Evolutionary conservation across 306 rosid species (phyloP), one percentile per base, ranked within the genome.

Genomic region (Cicer arietinum): DNA sequence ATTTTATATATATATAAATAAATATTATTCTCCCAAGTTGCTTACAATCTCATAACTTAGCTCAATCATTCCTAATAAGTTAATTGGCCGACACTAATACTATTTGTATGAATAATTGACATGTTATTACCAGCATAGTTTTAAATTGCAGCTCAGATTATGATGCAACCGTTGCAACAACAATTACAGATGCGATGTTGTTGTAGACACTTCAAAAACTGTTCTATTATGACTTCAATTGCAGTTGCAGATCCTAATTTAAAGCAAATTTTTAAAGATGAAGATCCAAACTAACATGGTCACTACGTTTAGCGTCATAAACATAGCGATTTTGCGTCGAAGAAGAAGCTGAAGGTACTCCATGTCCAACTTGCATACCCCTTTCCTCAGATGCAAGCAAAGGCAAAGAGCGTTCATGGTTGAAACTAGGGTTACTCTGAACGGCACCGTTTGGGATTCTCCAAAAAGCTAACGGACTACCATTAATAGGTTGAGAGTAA

Each of bases 401-500:
- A 11, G 74, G 62, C 20, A 13, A 8, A 50, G 74, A 53, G n/a
- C 74, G 74, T 35, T 69, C 46, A 18, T 69, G 60, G 74, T 16
- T 37, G 62, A 69, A 69, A 51, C 35, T 69, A 69, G 74, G 74
- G 74, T 37, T 69, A 69, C 62, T 69, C 17, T 51, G 62, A 35
- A 69, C 47, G 12, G 48, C 7, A 35, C 39, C 45, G 37, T 35
- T 69, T 16, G 74, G 74, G 47, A 37, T 51, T 14, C 74, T 40
- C 74, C 74, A 69, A 39, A 69, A 69, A 10, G 74, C 74, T 43
- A 51, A 51, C 13, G 74, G 74, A 40, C 74, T 69, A 50, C 74
- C 74, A 51, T 51, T 69, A 6, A 69, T 69, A 10, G 74, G 71
- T 42, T 65, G 71, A 65, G 71, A 64, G 30, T 67, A 48, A 44